These are phyloP conservation scores for Cantharellus anzutake DNA, from an alignment of 768 basidiomycete genomes.

Conservation along the genomic window DNA sequence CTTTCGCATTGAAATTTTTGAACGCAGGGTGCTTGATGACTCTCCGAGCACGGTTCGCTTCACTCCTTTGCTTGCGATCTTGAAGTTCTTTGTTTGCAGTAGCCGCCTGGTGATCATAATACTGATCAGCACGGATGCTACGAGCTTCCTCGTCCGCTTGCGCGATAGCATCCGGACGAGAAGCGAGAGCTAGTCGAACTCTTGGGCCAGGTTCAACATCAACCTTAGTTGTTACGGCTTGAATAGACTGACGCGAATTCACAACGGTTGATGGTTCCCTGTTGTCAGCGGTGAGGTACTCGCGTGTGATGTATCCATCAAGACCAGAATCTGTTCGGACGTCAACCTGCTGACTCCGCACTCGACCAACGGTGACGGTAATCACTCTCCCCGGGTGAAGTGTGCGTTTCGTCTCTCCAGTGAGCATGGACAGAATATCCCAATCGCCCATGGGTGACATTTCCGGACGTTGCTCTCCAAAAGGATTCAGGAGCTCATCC, in stretches of 20 bases:
- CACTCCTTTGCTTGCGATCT: conserved; percentile 67
- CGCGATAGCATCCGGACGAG: conserved; percentile 40
- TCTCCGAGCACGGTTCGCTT: conserved; percentile 58
- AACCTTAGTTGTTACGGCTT: conserved; percentile 58
- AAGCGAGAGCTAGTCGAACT: conserved; percentile 57
- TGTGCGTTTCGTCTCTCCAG: conserved; percentile 71
- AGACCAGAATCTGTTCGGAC: conserved; percentile 87
- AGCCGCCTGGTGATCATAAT: conserved; percentile 35
- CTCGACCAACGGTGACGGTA: conserved; percentile 47
- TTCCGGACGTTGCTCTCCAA: conserved; percentile 46
- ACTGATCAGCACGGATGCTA: conserved; percentile 32
- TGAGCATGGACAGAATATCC: conserved; percentile 89
- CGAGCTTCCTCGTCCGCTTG: conserved; percentile 45
- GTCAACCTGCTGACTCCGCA: conserved; percentile 29
- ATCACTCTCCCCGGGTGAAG: conserved; percentile 66
- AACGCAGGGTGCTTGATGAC: conserved; percentile 97
- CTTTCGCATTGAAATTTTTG: conserved; percentile 78
- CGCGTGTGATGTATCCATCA: conserved; percentile 53
- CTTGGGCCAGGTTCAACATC: conserved; percentile 37
- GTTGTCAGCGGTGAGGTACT: conserved; percentile 26
- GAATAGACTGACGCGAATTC: conserved; percentile 62
- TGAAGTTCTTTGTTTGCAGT: conserved; percentile 54
- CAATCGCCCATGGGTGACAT: conserved; percentile 48
- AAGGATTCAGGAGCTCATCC: conserved; percentile 65
- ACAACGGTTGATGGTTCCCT: conserved; percentile 30